phyloP scores from a whole-genome alignment of 1,284 basidiomycete species.

The Pyrrhoderma lamaoense region DNA sequence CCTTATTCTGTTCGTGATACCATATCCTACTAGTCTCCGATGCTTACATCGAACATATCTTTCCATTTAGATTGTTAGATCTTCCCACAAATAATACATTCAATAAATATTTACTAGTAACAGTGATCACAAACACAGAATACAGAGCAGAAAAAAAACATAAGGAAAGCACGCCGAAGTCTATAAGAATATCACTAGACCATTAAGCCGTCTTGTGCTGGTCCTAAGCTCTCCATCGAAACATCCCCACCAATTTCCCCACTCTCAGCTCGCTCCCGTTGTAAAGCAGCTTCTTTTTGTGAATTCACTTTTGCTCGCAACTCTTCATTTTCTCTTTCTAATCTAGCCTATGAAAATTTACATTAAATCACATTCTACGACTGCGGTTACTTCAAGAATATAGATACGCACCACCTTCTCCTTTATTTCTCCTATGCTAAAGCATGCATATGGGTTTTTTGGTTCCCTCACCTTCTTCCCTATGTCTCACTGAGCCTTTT shows the following conservation, averaged over 20 bases:
- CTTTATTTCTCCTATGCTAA: constrained; percentile 52
- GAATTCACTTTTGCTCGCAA: constrained; percentile 20
- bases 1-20: no score
- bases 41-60: no score
- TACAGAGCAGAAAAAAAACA: no score
- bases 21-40: no score
- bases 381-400: neutral
- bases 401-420: constrained; percentile 43
- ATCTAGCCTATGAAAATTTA: constrained; percentile 11
- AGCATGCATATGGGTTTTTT: constrained; percentile 48
- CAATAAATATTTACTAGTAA: no score
- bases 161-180: no score
- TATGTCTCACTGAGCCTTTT: constrained; percentile 28
- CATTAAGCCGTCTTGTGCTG: neutral
- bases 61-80: no score
- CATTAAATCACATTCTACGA: neutral
- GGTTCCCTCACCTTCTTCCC: constrained; percentile 35
- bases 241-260: constrained; percentile 11
- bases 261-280: constrained; percentile 3
- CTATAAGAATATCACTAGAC: neutral
- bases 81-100: no score
- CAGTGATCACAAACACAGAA: no score
- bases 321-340: constrained; percentile 22
- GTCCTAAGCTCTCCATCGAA: constrained; percentile 13
- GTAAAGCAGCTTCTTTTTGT: constrained; percentile 11